phyloP scores from a whole-genome alignment of 1,284 basidiomycete genomes.

The Pholiota adiposa region DNA sequence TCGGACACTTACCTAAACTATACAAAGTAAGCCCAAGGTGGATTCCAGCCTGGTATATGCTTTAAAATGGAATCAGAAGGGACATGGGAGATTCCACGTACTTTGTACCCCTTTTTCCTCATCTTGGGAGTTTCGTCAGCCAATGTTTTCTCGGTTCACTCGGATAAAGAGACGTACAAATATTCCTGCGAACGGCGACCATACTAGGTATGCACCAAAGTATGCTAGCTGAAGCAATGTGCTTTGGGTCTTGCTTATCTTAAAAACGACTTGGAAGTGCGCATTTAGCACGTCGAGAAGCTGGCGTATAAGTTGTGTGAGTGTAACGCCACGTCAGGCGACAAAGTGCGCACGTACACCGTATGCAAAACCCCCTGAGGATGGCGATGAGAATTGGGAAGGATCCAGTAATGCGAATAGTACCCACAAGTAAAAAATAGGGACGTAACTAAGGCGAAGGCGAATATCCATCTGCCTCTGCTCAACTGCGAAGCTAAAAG shows the following conservation, averaged over 20 bases:
- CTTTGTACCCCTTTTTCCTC: slow-evolving; percentile 64
- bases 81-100: slow-evolving; percentile 30
- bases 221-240: slow-evolving; percentile 88
- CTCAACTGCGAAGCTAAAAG: slow-evolving; percentile 50
- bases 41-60: slow-evolving; percentile 43
- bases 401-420: background rate
- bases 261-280: slow-evolving; percentile 77
- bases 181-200: slow-evolving; percentile 59
- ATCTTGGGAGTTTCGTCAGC: slow-evolving; percentile 42
- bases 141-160: background rate
- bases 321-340: background rate
- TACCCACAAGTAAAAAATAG: slow-evolving; percentile 80
- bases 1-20: slow-evolving; percentile 52
- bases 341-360: slow-evolving; percentile 48
- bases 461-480: slow-evolving; percentile 51
- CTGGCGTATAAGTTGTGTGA: slow-evolving; percentile 32
- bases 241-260: slow-evolving; percentile 77
- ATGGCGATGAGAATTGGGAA: background rate
- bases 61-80: background rate
- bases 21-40: slow-evolving; percentile 75
- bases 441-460: slow-evolving; percentile 76
- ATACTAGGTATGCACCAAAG: slow-evolving; percentile 73
- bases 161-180: slow-evolving; percentile 45
- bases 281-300: slow-evolving; percentile 87
- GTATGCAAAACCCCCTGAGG: slow-evolving; percentile 67